Base-by-base conservation (phyloP, 2,329 filamentous ascomycete genomes). In the Lecanicillium sp. region DNA sequence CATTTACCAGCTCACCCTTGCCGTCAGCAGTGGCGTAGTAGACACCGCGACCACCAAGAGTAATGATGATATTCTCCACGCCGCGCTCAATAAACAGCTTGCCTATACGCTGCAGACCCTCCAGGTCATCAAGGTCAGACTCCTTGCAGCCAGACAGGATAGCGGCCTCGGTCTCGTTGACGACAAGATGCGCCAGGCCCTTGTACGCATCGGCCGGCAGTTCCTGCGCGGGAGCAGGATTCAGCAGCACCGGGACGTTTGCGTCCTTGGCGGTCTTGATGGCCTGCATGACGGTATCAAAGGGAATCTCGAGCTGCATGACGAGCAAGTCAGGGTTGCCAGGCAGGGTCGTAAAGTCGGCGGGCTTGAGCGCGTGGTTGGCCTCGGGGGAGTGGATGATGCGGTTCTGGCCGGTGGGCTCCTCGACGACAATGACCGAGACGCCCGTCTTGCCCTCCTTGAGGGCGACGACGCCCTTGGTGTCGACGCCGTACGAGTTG, bases 121-220 rank as follows among this genome's bases (percentile, higher is more conserved):
- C 53, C 37, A 63, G 56, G 12, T 55, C 54, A 19, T 74, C 70
- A 37, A 78, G 64, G 17, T 70, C 68, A 0, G 57, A 60, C 47
- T 73, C 69, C 7, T 58, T 50, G 39, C 66, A 65, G 2, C 74
- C 77, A 1, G 76, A 79, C 39, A 94, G 71, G 35, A 89, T 74
- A 8, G 80, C 74, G 3, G 88, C 85, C 64, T 95, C 89, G 1
- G 83, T 92, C 66, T 95, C 89, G 54, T 96, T 95, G 51, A 95
- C 75, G 36, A 95, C 76, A 31, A 95, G 68, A 51, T 94, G 86
- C 30, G 79, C 78, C 22, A 95, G 71, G 1, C 74, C 75, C 6
- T 57, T 50, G 55, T 84, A 92, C 8, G 77, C 78, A 19, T 75
- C 69, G 1, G 67, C 67, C 1, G 85, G 87, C 4, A 95, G 62